Evolutionary conservation across 2,329 filamentous ascomycete species (phyloP), one percentile per base, ranked within the genome.

Genomic region (Fusarium pseudoanthophilum): DNA sequence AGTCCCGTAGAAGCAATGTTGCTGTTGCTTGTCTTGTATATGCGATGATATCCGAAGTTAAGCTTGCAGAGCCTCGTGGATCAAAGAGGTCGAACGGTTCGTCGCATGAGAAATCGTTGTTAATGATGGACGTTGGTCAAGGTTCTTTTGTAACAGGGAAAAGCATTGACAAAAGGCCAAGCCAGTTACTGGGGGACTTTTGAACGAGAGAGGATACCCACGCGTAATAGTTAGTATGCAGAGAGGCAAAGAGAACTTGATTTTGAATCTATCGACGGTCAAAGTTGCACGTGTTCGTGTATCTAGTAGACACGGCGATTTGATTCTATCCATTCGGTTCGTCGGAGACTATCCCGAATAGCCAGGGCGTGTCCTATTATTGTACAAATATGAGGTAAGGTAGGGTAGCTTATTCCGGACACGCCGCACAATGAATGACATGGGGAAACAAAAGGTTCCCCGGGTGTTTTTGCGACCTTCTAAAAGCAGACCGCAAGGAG

Each of bases 401-500:
- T 21, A 21, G 20, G 45, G 48, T 34, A 34, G 49, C 49, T 52
- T 36, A 52, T 48, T 60, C 62, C 49, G 70, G 66, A 36, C 58
- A 68, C 58, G 46, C 67, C 58, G 40, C 36, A 45, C 26, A 18
- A 32, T 56, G 52, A 28, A 32, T 56, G 52, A 55, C 37, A 56
- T 59, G 48, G 52, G 51, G 52, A 65, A 53, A 34, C 39, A 70
- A 66, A 53, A 65, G 40, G 70, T 59, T 58, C 55, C 60, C 37
- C 49, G 40, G 46, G 36, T 60, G 55, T 45, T 64, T 61, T 49
- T 75, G 45, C 61, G 72, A 78, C 76, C 76, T 78, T 78, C 74
- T 78, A 43, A 77, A 78, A 75, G 64, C 37, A 72, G 75, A 39
- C 39, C 28, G n/a, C 8, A 16, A 42, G 32, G 30, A 45, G 48